Evolutionary conservation across 108 stramenopile species (phyloP).

Genomic region (Mayamaea pseudoterrestris): DNA sequence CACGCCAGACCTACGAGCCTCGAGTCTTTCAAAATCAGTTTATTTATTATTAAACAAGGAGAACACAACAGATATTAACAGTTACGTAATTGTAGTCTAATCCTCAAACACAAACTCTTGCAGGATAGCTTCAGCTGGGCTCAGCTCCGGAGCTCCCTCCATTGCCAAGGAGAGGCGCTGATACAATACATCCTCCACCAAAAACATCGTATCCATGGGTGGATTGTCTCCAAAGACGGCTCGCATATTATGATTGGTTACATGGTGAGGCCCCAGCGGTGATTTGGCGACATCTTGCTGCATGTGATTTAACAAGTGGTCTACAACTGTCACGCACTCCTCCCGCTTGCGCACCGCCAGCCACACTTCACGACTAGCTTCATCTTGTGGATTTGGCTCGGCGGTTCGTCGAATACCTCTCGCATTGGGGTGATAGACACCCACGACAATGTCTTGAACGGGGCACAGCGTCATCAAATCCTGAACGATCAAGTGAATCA

Average conservation of each 20-base stretch:
- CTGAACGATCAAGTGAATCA: constrained; percentile 54
- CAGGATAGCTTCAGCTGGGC: background rate
- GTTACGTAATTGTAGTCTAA: no score
- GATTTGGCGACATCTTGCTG: constrained; percentile 10
- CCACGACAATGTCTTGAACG: constrained; percentile 51
- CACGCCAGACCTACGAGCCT: no score
- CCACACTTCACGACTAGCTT: constrained; percentile 67
- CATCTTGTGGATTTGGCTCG: constrained; percentile 16
- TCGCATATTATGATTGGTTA: constrained; percentile 63
- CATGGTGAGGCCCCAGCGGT: constrained; percentile 35
- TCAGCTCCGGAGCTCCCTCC: background rate
- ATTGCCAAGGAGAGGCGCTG: constrained; percentile 13
- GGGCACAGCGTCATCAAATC: constrained; percentile 30
- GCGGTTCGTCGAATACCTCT: constrained; percentile 38
- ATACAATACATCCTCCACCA: constrained; percentile 26
- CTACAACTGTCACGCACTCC: constrained; percentile 35
- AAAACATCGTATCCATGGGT: constrained; percentile 24
- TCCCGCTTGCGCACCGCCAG: constrained; percentile 43
- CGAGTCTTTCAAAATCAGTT: no score
- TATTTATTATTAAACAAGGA: no score
- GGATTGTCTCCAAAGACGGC: constrained; percentile 42
- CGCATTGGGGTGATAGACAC: constrained; percentile 71
- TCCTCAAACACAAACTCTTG: constrained; percentile 3
- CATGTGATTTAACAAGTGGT: constrained; percentile 34
- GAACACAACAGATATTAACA: no score